Evolutionary conservation across 192 early-diverging fungal genomes (phyloP), one percentile per base, ranked within the genome.

Genomic region (Entophlyctis luteolus): DNA sequence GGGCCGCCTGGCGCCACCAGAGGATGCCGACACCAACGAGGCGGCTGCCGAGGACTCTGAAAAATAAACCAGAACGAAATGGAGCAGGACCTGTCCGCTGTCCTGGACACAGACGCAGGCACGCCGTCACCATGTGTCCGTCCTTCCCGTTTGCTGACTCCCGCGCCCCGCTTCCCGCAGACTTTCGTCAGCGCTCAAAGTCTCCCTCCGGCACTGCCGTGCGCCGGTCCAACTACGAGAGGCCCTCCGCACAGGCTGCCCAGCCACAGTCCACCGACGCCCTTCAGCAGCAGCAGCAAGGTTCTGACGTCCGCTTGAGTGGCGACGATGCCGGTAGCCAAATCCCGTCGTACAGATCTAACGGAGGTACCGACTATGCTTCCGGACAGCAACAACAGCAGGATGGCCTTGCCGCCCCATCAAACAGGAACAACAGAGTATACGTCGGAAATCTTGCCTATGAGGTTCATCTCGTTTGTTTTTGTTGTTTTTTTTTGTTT

Each of bases 391-490:
- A 59, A 33, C 45, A 38, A 52, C 53, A 37, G 32, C 33, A 48
- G 14, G 48, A 34, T 14, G 48, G 31, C 31, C 57, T 29, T 16
- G 38, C 55, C 31, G 31, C 39, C 34, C 29, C 22, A 49, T 48
- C 47, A 45, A 74, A 75, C 46, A 78, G 76, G 56, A 83, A 89
- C 25, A 81, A 86, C 57, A 65, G 89, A 36, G 88, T 94, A 1
- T 93, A 91, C 72, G 90, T 93, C 36, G 89, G 90, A 2, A 94
- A 94, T 72, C 70, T 94, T 36, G 73, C 88, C 3, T 92, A 87
- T 66, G 88, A 92, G 60, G 63, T 66, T n/a, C 39, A 12, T n/a
- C 39, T n/a, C 39, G 39, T n/a, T 42, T 42, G 10, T 12, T 42
- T 42, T n/a, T 42, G 39, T 42, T 42, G n/a, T 12, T 42, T n/a